A percentile compares a stretch with the other conserved stretches of the same genome.
These are phyloP conservation scores for Pseudevernia furfuracea DNA, from an alignment of 495 filamentous ascomycete species.

Conservation along the genomic window DNA sequence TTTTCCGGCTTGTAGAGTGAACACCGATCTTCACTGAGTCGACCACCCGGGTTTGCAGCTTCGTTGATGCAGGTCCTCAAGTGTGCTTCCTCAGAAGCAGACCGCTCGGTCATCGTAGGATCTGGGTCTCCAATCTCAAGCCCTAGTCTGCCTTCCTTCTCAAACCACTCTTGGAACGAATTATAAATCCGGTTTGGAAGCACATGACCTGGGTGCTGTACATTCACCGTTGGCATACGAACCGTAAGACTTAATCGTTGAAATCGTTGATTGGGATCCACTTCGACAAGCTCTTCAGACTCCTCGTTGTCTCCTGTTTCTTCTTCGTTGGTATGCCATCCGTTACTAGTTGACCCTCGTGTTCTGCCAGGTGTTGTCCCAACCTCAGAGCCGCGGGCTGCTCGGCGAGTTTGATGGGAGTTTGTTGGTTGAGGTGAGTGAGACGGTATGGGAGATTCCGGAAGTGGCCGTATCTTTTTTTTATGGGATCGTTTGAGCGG, in stretches of 20 bases:
- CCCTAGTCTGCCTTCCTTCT: conserved; percentile 37
- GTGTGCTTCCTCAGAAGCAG: conserved; percentile 44
- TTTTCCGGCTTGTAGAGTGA: conserved; percentile 70
- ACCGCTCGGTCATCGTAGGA: conserved; percentile 45
- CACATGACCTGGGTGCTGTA: conserved; percentile 49
- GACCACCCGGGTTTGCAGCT: conserved; percentile 64
- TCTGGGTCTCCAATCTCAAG: conserved; percentile 33
- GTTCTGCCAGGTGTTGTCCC: conserved; percentile 4
- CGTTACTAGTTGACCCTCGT: conserved; percentile 7
- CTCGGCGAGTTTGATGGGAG: conserved; percentile 19
- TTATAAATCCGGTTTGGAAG: conserved; percentile 36
- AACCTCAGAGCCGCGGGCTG: conserved; percentile 11
- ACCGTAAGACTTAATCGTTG: conserved; percentile 47
- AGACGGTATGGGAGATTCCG: conserved; percentile 4
- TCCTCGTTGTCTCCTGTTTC: conserved; percentile 19
- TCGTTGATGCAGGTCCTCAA: conserved; percentile 52
- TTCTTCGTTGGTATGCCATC: conserved; percentile 20
- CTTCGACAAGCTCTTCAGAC: conserved; percentile 25
- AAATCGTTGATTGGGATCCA: conserved; percentile 27
- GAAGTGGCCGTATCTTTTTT: conserved; percentile 12
- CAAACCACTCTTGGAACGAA: conserved; percentile 52
- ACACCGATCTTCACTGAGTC: conserved; percentile 63
- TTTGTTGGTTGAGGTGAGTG: conserved; percentile 12
- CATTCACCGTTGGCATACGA: conserved; percentile 42
- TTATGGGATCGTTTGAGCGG: conserved; percentile 20